Evolutionary conservation across 2,329 filamentous ascomycete species (phyloP), one percentile per base, ranked within the genome.

Genomic region (Monilinia vaccinii-corymbosi): DNA sequence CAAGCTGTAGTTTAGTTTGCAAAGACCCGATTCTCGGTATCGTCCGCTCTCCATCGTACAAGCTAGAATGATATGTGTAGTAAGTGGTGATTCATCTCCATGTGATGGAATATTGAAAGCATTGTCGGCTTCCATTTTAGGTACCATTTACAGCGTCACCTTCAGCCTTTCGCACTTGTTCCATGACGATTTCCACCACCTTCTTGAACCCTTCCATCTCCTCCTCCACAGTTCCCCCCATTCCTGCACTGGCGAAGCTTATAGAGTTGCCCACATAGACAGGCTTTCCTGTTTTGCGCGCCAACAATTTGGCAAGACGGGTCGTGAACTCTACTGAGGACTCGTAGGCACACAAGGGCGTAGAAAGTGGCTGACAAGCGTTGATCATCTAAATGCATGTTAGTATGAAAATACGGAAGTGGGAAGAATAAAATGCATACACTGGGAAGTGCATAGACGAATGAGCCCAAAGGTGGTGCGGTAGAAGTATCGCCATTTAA

Each of bases 191-290:
- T 61, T 88, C 81, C 36, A 92, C 84, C 45, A 96, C 84, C 64
- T 81, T 81, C 69, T 82, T 84, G 68, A 97, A 86, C 0, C 88
- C 90, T 70, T 93, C 91, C 85, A 97, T 92, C 76, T 97, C 93
- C 77, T 97, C 94, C 71, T 97, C 92, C 8, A 93, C 84, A 0
- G 85, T 88, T 23, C 91, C 88, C 11, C 91, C 91, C 68, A 91
- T 82, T 2, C 86, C 88, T 7, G 86, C 81, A 68, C 80, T 84
- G 16, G 82, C 82, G 64, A 97, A 84, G 66, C 86, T 90, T 68
- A 95, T 84, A 38, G 91, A 96, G 71, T 89, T 95, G 25, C 89
- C 89, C 21, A 97, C 89, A 72, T 97, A 97, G n/a, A 89, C 86
- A 0, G 91, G 91, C 63, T 85, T 82, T 36, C 80, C 77, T 32